phyloP scores from a whole-genome alignment of 495 filamentous ascomycete species.

The Penicillium ochrochloron region DNA sequence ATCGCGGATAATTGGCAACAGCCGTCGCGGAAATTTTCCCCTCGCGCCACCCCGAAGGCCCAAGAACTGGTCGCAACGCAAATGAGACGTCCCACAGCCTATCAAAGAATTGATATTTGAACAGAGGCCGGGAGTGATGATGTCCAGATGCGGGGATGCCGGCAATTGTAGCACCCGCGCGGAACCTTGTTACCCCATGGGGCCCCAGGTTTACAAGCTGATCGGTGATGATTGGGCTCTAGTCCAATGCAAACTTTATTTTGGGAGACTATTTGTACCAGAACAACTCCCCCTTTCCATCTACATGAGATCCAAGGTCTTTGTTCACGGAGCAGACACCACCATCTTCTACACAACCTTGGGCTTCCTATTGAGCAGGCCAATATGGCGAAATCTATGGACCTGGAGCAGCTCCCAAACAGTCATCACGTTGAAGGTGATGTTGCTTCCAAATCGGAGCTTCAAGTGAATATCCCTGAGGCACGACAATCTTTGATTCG shows the following conservation, averaged over 20 bases:
- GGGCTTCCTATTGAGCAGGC: background rate
- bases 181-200: conserved; percentile 2
- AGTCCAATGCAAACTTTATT: background rate
- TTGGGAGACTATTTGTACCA: background rate
- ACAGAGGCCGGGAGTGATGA: background rate
- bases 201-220: background rate
- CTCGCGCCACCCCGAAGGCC: conserved; percentile 1
- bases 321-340: background rate
- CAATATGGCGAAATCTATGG: conserved; percentile 9
- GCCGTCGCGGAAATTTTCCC: conserved; percentile 15
- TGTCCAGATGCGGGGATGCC: background rate
- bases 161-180: background rate
- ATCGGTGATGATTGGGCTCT: background rate
- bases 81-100: background rate
- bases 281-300: background rate
- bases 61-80: background rate
- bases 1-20: conserved; percentile 21
- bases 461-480: conserved; percentile 7
- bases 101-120: background rate
- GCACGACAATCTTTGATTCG: conserved; percentile 23
- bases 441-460: conserved; percentile 2
- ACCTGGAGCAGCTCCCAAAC: conserved; percentile 9
- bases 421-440: conserved; percentile 13
- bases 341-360: background rate
- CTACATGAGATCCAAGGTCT: background rate